Evolutionary conservation across 257 asterid species (phyloP).

Genomic region (Nicotiana sylvestris): DNA sequence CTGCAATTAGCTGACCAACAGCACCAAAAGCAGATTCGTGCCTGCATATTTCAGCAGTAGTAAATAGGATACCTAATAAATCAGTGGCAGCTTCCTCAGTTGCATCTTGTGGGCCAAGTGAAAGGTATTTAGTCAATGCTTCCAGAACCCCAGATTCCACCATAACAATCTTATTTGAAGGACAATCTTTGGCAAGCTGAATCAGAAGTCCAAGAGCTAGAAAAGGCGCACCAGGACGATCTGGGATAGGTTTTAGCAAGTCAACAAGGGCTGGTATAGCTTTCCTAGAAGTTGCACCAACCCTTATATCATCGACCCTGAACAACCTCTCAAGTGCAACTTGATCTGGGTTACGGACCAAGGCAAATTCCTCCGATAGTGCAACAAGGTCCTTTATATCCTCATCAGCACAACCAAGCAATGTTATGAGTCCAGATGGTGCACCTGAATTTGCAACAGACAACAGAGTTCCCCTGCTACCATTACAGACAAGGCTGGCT

Average conservation of each 20-base stretch:
- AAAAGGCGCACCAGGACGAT: slow-evolving; percentile 97
- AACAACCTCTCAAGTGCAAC: slow-evolving; percentile 92
- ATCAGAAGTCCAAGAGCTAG: slow-evolving; percentile 85
- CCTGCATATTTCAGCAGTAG: slow-evolving; percentile 93
- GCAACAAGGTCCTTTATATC: slow-evolving; percentile 78
- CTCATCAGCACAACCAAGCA: slow-evolving; percentile 90
- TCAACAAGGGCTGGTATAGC: slow-evolving; percentile 98
- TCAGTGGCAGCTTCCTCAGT: slow-evolving; percentile 99
- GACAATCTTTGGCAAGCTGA: slow-evolving; percentile 81
- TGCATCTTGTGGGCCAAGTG: slow-evolving; percentile 93
- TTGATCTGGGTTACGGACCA: slow-evolving; percentile 89
- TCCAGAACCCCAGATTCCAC: slow-evolving; percentile 97
- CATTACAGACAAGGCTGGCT: slow-evolving; percentile 93
- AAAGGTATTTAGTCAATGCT: slow-evolving; percentile 89
- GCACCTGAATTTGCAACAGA: slow-evolving; percentile 97
- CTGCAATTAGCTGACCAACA: slow-evolving; percentile 92
- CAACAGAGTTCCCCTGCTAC: slow-evolving; percentile 98
- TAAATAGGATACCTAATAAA: slow-evolving; percentile 79
- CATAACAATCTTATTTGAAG: slow-evolving; percentile 86
- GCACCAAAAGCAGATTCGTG: slow-evolving; percentile 98
- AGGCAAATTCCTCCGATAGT: slow-evolving; percentile 70
- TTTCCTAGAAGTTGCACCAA: slow-evolving; percentile 95
- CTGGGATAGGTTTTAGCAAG: slow-evolving; percentile 94
- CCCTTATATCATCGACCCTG: slow-evolving; percentile 94
- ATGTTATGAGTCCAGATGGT: slow-evolving; percentile 81